Conservation (phyloP, 257 asterid species). For the Rhazya stricta region DNA sequence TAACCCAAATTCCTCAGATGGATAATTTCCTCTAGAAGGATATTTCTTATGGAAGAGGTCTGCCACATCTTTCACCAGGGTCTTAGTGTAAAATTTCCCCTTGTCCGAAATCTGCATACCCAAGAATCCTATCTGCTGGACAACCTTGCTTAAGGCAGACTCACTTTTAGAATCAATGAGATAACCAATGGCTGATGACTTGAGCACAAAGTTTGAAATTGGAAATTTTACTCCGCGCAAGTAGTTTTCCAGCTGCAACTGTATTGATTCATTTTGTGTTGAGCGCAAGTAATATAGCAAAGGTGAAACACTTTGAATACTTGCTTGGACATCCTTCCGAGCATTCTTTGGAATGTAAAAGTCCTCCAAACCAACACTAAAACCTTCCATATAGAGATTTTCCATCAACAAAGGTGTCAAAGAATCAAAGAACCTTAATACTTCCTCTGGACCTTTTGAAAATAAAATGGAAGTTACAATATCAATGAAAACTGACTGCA, state of each 20-base stretch:
- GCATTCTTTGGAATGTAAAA: slow-evolving; percentile 52
- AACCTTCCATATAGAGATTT: slow-evolving; percentile 60
- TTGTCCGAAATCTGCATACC: slow-evolving; percentile 65
- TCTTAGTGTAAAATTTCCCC: slow-evolving; percentile 72
- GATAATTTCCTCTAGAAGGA: slow-evolving; percentile 55
- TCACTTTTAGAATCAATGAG: slow-evolving; percentile 86
- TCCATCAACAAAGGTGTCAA: slow-evolving; percentile 87
- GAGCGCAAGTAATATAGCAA: slow-evolving; percentile 45
- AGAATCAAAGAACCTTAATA: slow-evolving; percentile 61
- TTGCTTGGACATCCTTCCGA: slow-evolving; percentile 40
- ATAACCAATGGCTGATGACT: slow-evolving; percentile 65
- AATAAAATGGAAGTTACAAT: slow-evolving; percentile 71
- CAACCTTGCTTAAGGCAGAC: slow-evolving; percentile 82
- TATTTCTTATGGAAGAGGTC: slow-evolving; percentile 52
- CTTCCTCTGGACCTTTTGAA: slow-evolving; percentile 82
- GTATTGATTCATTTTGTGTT: slow-evolving; percentile 50
- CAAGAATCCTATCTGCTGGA: slow-evolving; percentile 86
- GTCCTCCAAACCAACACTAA: slow-evolving; percentile 72
- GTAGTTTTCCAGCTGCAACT: slow-evolving; percentile 55
- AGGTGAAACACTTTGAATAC: slow-evolving; percentile 44
- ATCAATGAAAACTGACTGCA: slow-evolving; percentile 60
- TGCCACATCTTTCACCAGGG: slow-evolving; percentile 66
- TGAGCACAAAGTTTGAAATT: slow-evolving; percentile 48
- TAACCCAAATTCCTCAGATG: slow-evolving; percentile 71
- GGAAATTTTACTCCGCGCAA: slow-evolving; percentile 58